phyloP scores from a whole-genome alignment of 202 grass and related monocot genomes.

The Schoenoplectus triqueter region DNA sequence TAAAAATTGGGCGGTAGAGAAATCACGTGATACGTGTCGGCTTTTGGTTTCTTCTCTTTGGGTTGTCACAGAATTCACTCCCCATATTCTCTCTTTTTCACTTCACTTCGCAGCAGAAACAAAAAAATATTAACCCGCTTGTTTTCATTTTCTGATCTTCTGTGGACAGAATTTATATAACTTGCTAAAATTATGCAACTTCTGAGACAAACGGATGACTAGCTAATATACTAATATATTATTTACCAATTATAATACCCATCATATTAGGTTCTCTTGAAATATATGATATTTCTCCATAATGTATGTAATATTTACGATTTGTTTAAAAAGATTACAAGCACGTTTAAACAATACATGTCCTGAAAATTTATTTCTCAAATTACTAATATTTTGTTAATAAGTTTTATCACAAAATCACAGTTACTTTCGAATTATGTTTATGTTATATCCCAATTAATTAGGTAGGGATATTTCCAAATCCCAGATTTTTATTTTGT shows the following conservation, averaged over 20 bases:
- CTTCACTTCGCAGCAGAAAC: background rate
- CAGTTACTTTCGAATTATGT: background rate
- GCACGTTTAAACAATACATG: too few relatives aligned
- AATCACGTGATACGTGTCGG: constrained; percentile 34
- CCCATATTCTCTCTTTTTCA: constrained; percentile 24
- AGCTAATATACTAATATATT: background rate
- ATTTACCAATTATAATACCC: too few relatives aligned
- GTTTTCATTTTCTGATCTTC: constrained; percentile 5
- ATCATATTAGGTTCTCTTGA: too few relatives aligned
- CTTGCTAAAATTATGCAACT: background rate
- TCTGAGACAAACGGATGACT: background rate
- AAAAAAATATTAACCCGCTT: background rate
- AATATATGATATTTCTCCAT: background rate
- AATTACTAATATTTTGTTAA: background rate
- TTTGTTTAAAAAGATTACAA: background rate
- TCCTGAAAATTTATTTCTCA: background rate
- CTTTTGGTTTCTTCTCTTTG: constrained; percentile 28
- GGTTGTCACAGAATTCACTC: constrained; percentile 34
- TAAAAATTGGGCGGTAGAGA: constrained; percentile 19
- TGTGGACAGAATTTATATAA: background rate
- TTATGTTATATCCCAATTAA: background rate
- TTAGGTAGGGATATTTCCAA: too few relatives aligned
- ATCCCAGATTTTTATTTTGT: background rate
- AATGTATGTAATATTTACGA: background rate
- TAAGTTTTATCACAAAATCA: background rate